phyloP scores from a whole-genome alignment of 1,284 basidiomycete genomes.

The Ganoderma resinaceum region DNA sequence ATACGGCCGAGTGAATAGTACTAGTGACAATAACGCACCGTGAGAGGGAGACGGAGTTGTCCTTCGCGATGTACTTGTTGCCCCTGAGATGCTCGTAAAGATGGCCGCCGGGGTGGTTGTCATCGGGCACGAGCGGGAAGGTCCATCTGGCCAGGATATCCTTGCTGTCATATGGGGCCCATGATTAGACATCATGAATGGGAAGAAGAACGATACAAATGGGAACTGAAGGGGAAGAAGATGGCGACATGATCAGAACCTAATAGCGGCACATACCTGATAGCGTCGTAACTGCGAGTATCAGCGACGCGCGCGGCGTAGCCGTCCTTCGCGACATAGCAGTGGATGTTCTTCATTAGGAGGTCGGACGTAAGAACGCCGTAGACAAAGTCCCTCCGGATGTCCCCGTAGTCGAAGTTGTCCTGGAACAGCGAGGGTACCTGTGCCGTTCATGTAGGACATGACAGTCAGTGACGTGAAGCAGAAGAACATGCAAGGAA shows the following conservation, averaged over 20 bases:
- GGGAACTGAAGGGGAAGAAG: neutral
- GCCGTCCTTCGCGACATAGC: constrained; percentile 85
- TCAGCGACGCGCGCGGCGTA: constrained; percentile 92
- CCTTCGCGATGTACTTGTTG: constrained; percentile 86
- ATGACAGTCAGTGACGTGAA: constrained; percentile 3
- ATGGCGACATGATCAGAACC: neutral
- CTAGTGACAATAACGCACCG: constrained; percentile 54
- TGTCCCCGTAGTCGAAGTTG: constrained; percentile 97
- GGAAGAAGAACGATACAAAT: neutral
- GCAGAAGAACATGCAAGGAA: constrained; percentile 1
- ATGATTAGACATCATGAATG: neutral
- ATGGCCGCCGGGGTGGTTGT: constrained; percentile 85
- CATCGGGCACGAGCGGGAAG: constrained; percentile 93
- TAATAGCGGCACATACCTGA: constrained; percentile 60
- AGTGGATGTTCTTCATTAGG: constrained; percentile 93
- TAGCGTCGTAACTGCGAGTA: constrained; percentile 88
- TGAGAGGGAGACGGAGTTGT: constrained; percentile 75
- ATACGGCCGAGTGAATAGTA: neutral
- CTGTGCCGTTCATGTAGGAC: constrained; percentile 46
- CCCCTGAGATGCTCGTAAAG: constrained; percentile 86
- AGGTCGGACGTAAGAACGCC: constrained; percentile 97
- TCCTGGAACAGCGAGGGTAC: constrained; percentile 97
- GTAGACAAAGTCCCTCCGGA: constrained; percentile 93
- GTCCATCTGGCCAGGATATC: constrained; percentile 94
- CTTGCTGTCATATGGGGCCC: constrained; percentile 59